Conservation (phyloP, 140 eudicot species). For the Stevia rebaudiana region DNA sequence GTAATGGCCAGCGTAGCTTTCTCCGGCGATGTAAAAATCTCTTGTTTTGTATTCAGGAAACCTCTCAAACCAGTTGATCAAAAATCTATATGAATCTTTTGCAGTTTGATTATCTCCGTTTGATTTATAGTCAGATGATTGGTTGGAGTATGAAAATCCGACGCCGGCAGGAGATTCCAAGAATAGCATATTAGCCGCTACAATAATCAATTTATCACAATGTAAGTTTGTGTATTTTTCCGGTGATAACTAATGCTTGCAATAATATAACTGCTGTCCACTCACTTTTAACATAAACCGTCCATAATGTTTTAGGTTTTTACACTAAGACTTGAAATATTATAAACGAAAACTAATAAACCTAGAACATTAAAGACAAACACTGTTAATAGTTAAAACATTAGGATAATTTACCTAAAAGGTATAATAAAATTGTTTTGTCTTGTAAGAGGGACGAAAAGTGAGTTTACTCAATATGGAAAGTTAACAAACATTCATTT, state of each 20-base stretch:
- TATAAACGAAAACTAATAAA: too few species aligned
- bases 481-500: too few species aligned
- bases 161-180: slow-evolving; percentile 82
- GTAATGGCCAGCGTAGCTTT: slow-evolving; percentile 76
- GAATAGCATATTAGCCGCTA: slow-evolving; percentile 62
- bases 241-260: background rate
- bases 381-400: too few species aligned
- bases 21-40: slow-evolving; percentile 58
- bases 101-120: slow-evolving; percentile 57
- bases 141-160: slow-evolving; percentile 75
- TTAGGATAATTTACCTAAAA: too few species aligned
- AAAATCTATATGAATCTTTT: slow-evolving; percentile 52
- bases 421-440: too few species aligned
- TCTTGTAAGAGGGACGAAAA: too few species aligned
- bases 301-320: too few species aligned
- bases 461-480: too few species aligned
- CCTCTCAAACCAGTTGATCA: slow-evolving; percentile 69
- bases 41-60: slow-evolving; percentile 67
- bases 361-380: too few species aligned
- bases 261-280: too few species aligned
- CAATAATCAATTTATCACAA: slow-evolving; percentile 4
- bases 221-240: background rate
- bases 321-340: too few species aligned
- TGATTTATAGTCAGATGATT: slow-evolving; percentile 36
- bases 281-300: too few species aligned